These are phyloP conservation scores for Crepidotus variabilis DNA, from an alignment of 768 basidiomycete species.

Conservation along the genomic window DNA sequence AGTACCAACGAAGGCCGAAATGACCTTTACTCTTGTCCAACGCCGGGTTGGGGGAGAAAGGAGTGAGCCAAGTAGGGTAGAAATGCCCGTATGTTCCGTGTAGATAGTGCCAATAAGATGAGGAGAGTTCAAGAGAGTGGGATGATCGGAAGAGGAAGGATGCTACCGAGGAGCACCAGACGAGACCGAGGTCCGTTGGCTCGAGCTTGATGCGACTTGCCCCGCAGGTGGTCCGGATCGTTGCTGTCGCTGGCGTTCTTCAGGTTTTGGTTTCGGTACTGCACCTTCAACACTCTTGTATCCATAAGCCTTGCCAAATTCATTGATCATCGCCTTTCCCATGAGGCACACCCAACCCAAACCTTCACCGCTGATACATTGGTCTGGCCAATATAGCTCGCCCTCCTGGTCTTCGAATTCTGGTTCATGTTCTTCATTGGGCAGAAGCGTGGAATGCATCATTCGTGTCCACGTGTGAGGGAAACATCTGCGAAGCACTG, in stretches of 20 bases:
- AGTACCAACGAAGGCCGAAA: not conserved
- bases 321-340: conserved; percentile 83
- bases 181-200: conserved; percentile 7
- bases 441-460: conserved; percentile 57
- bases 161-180: conserved; percentile 1
- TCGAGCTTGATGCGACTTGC: not conserved
- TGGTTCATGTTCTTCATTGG: conserved; percentile 71
- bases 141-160: not conserved
- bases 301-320: conserved; percentile 72
- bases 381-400: conserved; percentile 82
- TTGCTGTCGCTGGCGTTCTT: conserved; percentile 12
- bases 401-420: conserved; percentile 85
- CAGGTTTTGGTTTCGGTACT: conserved; percentile 59
- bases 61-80: not conserved
- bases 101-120: not conserved
- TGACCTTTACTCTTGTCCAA: not conserved
- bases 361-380: conserved; percentile 69
- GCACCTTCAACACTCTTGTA: conserved; percentile 71
- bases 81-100: not conserved
- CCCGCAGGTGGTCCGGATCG: not conserved
- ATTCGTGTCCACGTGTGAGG: conserved; percentile 75
- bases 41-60: not conserved
- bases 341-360: conserved; percentile 85
- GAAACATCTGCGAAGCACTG: conserved; percentile 66
- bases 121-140: not conserved